These are phyloP conservation scores for Neurospora hispaniola DNA, from an alignment of 495 filamentous ascomycete genomes.

Conservation along the genomic window DNA sequence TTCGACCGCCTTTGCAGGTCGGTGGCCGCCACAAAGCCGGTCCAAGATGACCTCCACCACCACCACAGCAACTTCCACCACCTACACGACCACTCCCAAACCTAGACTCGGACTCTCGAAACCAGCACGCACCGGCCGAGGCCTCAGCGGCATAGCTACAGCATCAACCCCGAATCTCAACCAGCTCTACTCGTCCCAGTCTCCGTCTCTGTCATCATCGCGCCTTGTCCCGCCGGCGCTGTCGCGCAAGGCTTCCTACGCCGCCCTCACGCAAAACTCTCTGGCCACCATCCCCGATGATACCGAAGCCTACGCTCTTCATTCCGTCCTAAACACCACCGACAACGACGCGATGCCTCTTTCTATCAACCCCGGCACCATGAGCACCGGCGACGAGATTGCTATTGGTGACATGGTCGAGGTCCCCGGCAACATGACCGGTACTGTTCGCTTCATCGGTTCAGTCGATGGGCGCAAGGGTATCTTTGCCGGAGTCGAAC, in stretches of 20 bases:
- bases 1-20: neutral
- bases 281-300: conserved; percentile 52
- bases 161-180: conserved; percentile 50
- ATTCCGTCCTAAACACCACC: conserved; percentile 37
- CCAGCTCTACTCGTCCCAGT: conserved; percentile 33
- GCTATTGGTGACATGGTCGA: conserved; percentile 84
- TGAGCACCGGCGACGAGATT: conserved; percentile 32
- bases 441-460: conserved; percentile 82
- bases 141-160: conserved; percentile 36
- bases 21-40: conserved; percentile 5
- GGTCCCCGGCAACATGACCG: conserved; percentile 89
- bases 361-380: conserved; percentile 20
- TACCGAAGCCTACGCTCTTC: conserved; percentile 44
- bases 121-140: conserved; percentile 14
- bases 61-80: conserved; percentile 14
- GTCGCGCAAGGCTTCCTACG: conserved; percentile 55
- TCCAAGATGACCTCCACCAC: conserved; percentile 22
- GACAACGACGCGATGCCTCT: conserved; percentile 28
- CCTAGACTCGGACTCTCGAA: conserved; percentile 48
- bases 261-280: conserved; percentile 50
- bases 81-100: conserved; percentile 61
- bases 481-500: conserved; percentile 87
- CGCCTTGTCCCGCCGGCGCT: conserved; percentile 37
- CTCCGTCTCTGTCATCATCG: conserved; percentile 20
- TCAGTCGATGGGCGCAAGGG: conserved; percentile 81